A percentile compares a stretch with the other conserved stretches of the same genome.
Conservation (phyloP, 768 basidiomycete species). For the Kwoniella newhampshirensis region DNA sequence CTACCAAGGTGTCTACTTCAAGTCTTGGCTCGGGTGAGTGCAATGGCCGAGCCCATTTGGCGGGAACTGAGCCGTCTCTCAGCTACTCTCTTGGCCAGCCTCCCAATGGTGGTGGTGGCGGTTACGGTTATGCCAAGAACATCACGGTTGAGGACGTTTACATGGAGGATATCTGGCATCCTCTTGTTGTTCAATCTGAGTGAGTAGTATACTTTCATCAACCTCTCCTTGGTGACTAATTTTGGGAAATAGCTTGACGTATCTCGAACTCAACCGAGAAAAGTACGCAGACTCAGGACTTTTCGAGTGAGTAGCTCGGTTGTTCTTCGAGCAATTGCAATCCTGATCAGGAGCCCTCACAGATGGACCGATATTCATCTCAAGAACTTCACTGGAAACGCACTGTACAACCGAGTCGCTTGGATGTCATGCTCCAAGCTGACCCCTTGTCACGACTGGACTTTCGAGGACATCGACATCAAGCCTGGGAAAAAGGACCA, state of each 20-base stretch:
- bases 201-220: constrained; percentile 19
- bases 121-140: constrained; percentile 32
- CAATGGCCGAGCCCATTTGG: neutral
- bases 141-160: constrained; percentile 34
- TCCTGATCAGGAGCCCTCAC: too few species aligned
- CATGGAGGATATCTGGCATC: constrained; percentile 32
- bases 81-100: constrained; percentile 22
- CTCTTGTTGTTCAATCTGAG: constrained; percentile 35
- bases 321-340: too few species aligned
- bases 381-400: constrained; percentile 33
- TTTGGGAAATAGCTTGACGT: constrained; percentile 30
- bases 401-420: constrained; percentile 28
- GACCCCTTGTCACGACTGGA: constrained; percentile 33
- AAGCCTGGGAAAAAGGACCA: constrained; percentile 31
- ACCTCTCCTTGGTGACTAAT: too few species aligned
- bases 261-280: constrained; percentile 20
- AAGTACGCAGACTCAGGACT: constrained; percentile 28
- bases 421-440: constrained; percentile 34
- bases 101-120: constrained; percentile 42
- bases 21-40: constrained; percentile 36
- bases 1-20: constrained; percentile 41
- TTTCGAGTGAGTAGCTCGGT: constrained; percentile 14
- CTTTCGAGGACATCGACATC: constrained; percentile 30
- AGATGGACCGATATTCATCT: constrained; percentile 37
- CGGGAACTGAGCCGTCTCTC: neutral